Conservation (phyloP, 192 early-diverging fungal genomes). For the Backusella tuberculispora region DNA sequence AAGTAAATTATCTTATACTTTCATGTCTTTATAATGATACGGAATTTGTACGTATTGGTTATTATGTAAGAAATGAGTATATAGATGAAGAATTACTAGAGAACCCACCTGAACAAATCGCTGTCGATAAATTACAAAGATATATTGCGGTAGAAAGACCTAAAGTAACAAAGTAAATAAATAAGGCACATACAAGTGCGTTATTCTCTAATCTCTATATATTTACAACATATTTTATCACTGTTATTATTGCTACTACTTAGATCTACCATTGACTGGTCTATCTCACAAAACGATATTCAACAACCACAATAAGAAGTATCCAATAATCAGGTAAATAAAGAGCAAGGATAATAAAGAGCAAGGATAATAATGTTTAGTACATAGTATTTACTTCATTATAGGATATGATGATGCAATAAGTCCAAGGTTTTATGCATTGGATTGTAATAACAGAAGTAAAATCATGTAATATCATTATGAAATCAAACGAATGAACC, state of each 20-base stretch:
- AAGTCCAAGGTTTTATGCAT: not conserved
- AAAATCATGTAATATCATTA: too few relatives aligned
- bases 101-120: conserved; percentile 70
- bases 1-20: conserved; percentile 88
- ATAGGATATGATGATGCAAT: conserved; percentile 32
- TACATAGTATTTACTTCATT: not conserved
- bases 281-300: conserved; percentile 1
- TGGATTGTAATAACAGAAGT: too few relatives aligned
- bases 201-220: too few relatives aligned
- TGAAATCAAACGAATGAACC: too few relatives aligned
- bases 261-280: conserved; percentile 44
- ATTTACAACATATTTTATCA: too few relatives aligned
- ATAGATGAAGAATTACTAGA: conserved; percentile 76
- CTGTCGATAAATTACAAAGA: conserved; percentile 76
- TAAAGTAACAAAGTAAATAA: conserved; percentile 73
- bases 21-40: conserved; percentile 85
- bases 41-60: conserved; percentile 97
- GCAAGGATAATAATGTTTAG: not conserved
- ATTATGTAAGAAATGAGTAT: conserved; percentile 98
- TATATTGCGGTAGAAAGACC: conserved; percentile 93
- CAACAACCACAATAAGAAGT: not conserved
- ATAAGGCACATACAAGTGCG: too few relatives aligned
- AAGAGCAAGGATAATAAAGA: not conserved
- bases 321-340: conserved; percentile 9
- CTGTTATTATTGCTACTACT: not conserved